These are phyloP conservation scores for Microcera coccophila DNA, from an alignment of 2,329 filamentous ascomycete genomes.

Conservation along the genomic window DNA sequence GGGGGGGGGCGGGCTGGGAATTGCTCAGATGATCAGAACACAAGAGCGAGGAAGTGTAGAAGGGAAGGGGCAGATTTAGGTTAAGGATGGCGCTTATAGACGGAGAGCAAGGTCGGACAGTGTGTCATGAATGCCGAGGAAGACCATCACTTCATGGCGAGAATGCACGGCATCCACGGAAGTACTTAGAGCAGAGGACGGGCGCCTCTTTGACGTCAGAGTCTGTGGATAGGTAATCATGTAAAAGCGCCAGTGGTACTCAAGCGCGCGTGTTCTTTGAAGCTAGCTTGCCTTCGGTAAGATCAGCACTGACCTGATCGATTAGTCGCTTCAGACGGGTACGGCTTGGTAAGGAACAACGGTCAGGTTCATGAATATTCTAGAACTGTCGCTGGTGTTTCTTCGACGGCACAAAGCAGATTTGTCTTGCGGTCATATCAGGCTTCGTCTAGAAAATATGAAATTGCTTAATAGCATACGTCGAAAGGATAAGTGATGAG, in stretches of 20 bases:
- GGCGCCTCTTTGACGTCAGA: conserved; percentile 14
- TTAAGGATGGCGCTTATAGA: no score
- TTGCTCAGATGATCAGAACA: neutral
- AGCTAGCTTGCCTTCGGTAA: no score
- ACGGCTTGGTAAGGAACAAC: neutral
- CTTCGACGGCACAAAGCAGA: no score
- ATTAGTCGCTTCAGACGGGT: no score
- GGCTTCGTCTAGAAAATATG: no score
- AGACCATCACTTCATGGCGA: neutral
- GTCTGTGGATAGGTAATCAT: neutral
- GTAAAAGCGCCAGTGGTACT: neutral
- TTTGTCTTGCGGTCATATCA: no score
- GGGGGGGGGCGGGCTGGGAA: neutral
- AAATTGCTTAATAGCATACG: no score
- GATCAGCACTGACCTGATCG: no score
- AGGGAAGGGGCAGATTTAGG: neutral
- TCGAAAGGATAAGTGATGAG: no score
- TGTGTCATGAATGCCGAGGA: no score
- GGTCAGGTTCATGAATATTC: neutral
- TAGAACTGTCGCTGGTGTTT: neutral
- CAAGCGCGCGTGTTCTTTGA: no score
- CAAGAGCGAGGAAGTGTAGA: neutral
- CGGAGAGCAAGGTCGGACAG: no score
- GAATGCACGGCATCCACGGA: conserved; percentile 6
- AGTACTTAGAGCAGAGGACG: neutral